Conservation (phyloP, 2,329 filamentous ascomycete species). For the Aspergillus sp. region DNA sequence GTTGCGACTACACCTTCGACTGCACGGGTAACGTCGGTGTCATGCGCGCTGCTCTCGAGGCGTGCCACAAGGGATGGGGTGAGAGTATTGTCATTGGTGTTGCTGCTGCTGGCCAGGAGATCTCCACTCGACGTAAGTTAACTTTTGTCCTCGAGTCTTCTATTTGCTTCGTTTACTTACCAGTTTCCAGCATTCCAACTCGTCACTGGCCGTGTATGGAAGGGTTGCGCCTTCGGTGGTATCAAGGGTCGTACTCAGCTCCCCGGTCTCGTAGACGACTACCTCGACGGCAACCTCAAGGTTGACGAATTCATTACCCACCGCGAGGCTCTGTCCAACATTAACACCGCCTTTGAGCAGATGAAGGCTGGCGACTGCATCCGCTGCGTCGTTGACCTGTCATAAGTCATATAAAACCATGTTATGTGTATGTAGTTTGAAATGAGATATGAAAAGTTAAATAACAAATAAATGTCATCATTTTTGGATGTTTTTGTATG, state of each 20-base stretch:
- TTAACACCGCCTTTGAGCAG: conserved; percentile 85
- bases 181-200: conserved; percentile 80
- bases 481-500: neutral
- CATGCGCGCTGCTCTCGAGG: conserved; percentile 93
- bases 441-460: conserved; percentile 8
- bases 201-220: conserved; percentile 96
- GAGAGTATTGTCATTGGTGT: conserved; percentile 98
- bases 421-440: neutral
- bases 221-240: conserved; percentile 94
- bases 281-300: conserved; percentile 86
- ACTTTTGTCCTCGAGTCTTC: neutral
- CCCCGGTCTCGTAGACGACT: conserved; percentile 81
- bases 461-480: neutral
- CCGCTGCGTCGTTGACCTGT: conserved; percentile 76
- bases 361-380: conserved; percentile 99
- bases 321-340: conserved; percentile 75
- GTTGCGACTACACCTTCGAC: conserved; percentile 98
- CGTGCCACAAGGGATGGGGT: conserved; percentile 99
- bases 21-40: conserved; percentile 97
- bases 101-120: conserved; percentile 93
- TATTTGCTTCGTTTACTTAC: conserved; percentile 26
- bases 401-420: conserved; percentile 7
- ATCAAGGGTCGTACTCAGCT: conserved; percentile 97
- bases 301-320: conserved; percentile 99
- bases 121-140: conserved; percentile 79